Percentiles rank a stretch among this genome's conserved stretches.
phyloP scores from a whole-genome alignment of 176 grass and related monocot genomes.

The Musa acuminata region DNA sequence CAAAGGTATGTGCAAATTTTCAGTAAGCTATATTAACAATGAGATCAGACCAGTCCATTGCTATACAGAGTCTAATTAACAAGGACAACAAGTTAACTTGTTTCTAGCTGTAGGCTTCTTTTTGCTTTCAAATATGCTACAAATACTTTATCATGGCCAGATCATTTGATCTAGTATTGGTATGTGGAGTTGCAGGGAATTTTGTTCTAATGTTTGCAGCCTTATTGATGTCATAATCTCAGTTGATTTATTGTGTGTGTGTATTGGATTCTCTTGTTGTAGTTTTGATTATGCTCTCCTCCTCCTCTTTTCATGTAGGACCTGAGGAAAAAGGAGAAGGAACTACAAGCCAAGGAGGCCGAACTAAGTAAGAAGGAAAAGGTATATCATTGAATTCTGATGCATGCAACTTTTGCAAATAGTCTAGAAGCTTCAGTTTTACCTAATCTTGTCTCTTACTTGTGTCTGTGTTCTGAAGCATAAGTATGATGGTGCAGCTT shows the following conservation, averaged over 20 bases:
- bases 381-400: conserved; percentile 28
- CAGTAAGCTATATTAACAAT: neutral
- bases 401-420: neutral
- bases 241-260: neutral
- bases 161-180: neutral
- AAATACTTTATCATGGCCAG: neutral
- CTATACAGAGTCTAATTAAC: neutral
- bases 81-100: neutral
- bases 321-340: conserved; percentile 81
- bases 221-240: neutral
- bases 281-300: conserved; percentile 8
- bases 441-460: too few species aligned
- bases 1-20: conserved; percentile 46
- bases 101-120: neutral
- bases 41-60: neutral
- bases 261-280: conserved; percentile 7
- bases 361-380: conserved; percentile 90
- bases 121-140: conserved; percentile 1
- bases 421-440: too few species aligned
- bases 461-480: too few species aligned
- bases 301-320: conserved; percentile 36
- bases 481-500: too few species aligned
- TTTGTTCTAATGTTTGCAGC: neutral
- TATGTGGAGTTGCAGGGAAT: neutral
- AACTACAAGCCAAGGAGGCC: conserved; percentile 84